Evolutionary conservation across 805 yeast species (phyloP).

Genomic region (Myxozyma neglecta): DNA sequence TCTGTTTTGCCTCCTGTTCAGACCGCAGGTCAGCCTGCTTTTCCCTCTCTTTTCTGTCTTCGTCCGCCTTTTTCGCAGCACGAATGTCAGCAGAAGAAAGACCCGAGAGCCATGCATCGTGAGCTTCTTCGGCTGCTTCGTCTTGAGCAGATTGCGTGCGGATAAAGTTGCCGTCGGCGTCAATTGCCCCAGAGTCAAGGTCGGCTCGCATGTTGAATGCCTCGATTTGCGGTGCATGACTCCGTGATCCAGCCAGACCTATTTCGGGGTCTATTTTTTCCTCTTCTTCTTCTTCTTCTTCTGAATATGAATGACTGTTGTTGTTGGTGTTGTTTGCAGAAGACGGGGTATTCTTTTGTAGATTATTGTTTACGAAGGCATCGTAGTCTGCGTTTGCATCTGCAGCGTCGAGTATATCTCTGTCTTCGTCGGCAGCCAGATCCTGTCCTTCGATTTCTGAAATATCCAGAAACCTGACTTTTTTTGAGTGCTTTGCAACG

Average conservation of each 20-base stretch:
- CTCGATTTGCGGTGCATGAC: constrained; percentile 51
- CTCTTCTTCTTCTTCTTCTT: constrained; percentile 10
- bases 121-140: constrained; percentile 36
- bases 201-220: constrained; percentile 63
- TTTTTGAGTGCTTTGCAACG: constrained; percentile 28
- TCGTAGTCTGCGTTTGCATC: constrained; percentile 28
- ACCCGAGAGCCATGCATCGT: constrained; percentile 46
- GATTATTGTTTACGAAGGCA: constrained; percentile 17
- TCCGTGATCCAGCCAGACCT: constrained; percentile 20
- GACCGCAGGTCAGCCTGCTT: constrained; percentile 14
- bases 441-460: constrained; percentile 42
- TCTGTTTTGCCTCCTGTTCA: constrained; percentile 6
- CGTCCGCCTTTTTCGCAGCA: constrained; percentile 43
- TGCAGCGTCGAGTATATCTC: constrained; percentile 2
- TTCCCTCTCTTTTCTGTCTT: constrained; percentile 32
- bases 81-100: constrained; percentile 43
- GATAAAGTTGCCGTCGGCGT: constrained; percentile 59
- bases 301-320: neutral
- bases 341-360: constrained; percentile 23
- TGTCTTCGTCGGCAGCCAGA: neutral
- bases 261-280: constrained; percentile 30
- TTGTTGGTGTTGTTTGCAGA: constrained; percentile 25
- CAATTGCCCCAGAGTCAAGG: constrained; percentile 58
- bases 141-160: constrained; percentile 44
- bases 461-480: constrained; percentile 42